phyloP scores from a whole-genome alignment of 108 stramenopile genomes.

The Fistulifera solaris region DNA sequence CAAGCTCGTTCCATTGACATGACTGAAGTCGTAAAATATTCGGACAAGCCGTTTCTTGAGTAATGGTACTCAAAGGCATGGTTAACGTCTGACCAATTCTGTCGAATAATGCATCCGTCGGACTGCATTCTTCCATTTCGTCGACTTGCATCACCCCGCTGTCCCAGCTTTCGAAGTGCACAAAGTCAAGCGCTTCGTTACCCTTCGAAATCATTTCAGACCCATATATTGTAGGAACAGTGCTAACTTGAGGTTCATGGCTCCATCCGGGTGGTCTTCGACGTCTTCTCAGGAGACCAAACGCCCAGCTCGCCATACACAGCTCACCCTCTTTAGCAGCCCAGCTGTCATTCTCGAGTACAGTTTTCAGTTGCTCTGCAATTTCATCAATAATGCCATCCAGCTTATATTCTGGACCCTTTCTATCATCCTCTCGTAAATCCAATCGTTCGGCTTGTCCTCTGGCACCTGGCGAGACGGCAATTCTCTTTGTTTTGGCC shows the following conservation, averaged over 20 bases:
- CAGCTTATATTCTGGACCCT: constrained; percentile 15
- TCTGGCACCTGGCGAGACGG: constrained; percentile 6
- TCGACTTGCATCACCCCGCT: neutral
- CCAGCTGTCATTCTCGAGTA: neutral
- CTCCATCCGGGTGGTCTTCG: constrained; percentile 65
- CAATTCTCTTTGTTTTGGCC: constrained; percentile 3
- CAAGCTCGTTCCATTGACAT: constrained; percentile 70
- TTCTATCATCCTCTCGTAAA: constrained; percentile 12
- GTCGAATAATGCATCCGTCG: constrained; percentile 41
- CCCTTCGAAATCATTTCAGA: no score
- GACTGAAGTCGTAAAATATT: constrained; percentile 13
- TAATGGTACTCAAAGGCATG: neutral
- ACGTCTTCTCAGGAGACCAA: constrained; percentile 46
- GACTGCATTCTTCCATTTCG: neutral
- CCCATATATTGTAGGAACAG: neutral
- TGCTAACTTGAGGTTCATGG: constrained; percentile 41
- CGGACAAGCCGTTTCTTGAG: neutral
- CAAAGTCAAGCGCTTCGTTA: constrained; percentile 11
- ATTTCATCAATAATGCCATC: constrained; percentile 48
- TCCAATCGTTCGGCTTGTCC: constrained; percentile 24
- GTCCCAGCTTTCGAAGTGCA: constrained; percentile 38
- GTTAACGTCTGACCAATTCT: constrained; percentile 31
- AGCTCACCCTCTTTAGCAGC: constrained; percentile 49
- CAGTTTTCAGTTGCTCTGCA: constrained; percentile 27
- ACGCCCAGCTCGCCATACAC: constrained; percentile 73